Evolutionary conservation across 2,329 filamentous ascomycete genomes (phyloP).

Genomic region (Cyclaneusma minus): DNA sequence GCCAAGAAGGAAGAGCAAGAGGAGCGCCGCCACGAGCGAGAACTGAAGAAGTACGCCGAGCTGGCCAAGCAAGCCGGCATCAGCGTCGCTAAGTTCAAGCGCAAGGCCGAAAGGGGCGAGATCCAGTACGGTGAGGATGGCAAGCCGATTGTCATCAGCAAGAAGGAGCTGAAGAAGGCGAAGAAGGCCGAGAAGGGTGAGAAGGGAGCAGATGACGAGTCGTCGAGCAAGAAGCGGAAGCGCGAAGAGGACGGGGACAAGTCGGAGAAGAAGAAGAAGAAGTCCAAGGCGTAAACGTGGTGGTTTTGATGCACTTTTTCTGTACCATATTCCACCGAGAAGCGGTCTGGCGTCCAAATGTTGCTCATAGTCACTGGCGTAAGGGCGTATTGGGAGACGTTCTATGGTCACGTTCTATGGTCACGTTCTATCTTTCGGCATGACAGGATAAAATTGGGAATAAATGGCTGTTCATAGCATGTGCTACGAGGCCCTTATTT

Average conservation of each 20-base stretch:
- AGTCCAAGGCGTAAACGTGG: constrained; percentile 45
- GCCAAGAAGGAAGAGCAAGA: constrained; percentile 27
- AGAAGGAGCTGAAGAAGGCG: constrained; percentile 63
- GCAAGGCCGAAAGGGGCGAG: constrained; percentile 63
- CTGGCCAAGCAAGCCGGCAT: constrained; percentile 52
- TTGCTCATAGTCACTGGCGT: too few relatives aligned
- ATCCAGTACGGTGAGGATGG: constrained; percentile 51
- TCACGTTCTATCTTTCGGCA: too few relatives aligned
- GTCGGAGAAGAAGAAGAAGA: constrained; percentile 41
- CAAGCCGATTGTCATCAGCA: constrained; percentile 51
- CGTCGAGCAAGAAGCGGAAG: constrained; percentile 59
- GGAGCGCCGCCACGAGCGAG: constrained; percentile 24
- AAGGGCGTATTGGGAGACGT: too few relatives aligned
- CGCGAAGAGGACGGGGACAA: constrained; percentile 42
- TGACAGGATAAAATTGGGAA: too few relatives aligned
- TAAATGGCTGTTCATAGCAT: too few relatives aligned
- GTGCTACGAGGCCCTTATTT: too few relatives aligned
- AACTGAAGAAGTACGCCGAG: constrained; percentile 24
- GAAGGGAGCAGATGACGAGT: constrained; percentile 26
- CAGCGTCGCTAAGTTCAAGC: constrained; percentile 61
- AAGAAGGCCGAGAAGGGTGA: constrained; percentile 45
- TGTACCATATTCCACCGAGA: too few relatives aligned
- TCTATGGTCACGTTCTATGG: too few relatives aligned
- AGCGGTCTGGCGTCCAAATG: too few relatives aligned
- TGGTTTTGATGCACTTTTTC: too few relatives aligned